These are phyloP conservation scores for Rhizopus microsporus DNA, from an alignment of 371 early-diverging fungal genomes.

Conservation along the genomic window DNA sequence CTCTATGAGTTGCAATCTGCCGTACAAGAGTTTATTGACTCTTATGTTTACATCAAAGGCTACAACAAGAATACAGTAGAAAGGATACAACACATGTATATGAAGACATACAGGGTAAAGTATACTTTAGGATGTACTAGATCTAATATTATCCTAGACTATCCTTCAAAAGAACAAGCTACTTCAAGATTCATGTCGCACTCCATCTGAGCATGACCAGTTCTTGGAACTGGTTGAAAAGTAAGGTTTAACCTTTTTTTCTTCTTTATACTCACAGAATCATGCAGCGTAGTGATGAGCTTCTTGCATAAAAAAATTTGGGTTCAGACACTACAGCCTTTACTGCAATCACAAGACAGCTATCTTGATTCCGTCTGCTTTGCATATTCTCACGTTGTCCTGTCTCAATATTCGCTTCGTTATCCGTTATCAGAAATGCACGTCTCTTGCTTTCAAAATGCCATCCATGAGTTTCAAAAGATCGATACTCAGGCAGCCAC, in stretches of 20 bases:
- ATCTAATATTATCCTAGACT: slow-evolving; percentile 22
- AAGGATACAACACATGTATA: slow-evolving; percentile 61
- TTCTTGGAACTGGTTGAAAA: slow-evolving; percentile 64
- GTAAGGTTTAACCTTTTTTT: slow-evolving; percentile 27
- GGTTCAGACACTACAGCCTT: slow-evolving; percentile 54
- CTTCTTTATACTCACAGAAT: background rate
- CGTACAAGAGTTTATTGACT: slow-evolving; percentile 59
- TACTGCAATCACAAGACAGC: slow-evolving; percentile 43
- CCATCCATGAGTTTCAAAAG: slow-evolving; percentile 34
- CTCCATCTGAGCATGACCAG: slow-evolving; percentile 56
- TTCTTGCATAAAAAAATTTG: slow-evolving; percentile 64
- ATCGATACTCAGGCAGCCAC: slow-evolving; percentile 49
- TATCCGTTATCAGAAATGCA: slow-evolving; percentile 48
- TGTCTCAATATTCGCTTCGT: slow-evolving; percentile 42
- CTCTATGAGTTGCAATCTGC: slow-evolving; percentile 50
- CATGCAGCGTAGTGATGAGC: slow-evolving; percentile 56
- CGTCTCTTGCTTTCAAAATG: slow-evolving; percentile 31
- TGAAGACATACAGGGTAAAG: slow-evolving; percentile 39
- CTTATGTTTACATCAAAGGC: slow-evolving; percentile 66
- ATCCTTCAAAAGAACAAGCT: slow-evolving; percentile 44
- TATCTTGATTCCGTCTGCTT: slow-evolving; percentile 38
- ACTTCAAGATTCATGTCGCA: slow-evolving; percentile 43
- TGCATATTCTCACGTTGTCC: slow-evolving; percentile 37
- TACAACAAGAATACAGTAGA: slow-evolving; percentile 57
- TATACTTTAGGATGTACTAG: background rate